Evolutionary conservation across 192 early-diverging fungal genomes (phyloP).

Genomic region (Backusella australiensis): DNA sequence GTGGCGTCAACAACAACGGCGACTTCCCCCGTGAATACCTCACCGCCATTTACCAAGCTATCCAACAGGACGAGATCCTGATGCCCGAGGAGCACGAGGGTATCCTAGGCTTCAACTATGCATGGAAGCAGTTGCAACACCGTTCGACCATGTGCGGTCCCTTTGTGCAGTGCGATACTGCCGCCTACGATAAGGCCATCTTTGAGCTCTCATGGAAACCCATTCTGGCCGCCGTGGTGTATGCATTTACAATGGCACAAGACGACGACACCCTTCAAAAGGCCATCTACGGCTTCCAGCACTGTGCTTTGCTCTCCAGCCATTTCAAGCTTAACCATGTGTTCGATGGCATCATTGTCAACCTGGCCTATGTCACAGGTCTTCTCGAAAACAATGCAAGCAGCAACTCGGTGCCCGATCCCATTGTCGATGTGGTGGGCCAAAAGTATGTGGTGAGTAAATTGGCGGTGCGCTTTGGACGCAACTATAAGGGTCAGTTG

Average conservation of each 20-base stretch:
- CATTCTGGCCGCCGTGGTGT: constrained; percentile 74
- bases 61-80: constrained; percentile 88
- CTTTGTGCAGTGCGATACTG: constrained; percentile 56
- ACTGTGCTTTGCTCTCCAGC: constrained; percentile 69
- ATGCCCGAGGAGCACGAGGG: constrained; percentile 98
- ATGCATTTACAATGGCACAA: constrained; percentile 81
- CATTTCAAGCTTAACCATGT: constrained; percentile 72
- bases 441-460: constrained; percentile 56
- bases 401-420: constrained; percentile 43
- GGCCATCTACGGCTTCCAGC: constrained; percentile 75
- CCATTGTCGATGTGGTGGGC: constrained; percentile 44
- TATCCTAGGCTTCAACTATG: constrained; percentile 90
- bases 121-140: constrained; percentile 82
- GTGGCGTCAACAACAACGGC: constrained; percentile 82
- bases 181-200: constrained; percentile 77
- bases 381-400: constrained; percentile 42
- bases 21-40: constrained; percentile 86
- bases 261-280: constrained; percentile 78
- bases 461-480: constrained; percentile 81
- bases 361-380: constrained; percentile 75
- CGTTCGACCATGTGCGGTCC: constrained; percentile 48
- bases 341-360: constrained; percentile 75
- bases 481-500: constrained; percentile 86
- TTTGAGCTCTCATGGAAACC: constrained; percentile 75
- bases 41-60: constrained; percentile 83